Evolutionary conservation across 768 basidiomycete genomes (phyloP), one percentile per base, ranked within the genome.

Genomic region (Ephemerocybe angulata): DNA sequence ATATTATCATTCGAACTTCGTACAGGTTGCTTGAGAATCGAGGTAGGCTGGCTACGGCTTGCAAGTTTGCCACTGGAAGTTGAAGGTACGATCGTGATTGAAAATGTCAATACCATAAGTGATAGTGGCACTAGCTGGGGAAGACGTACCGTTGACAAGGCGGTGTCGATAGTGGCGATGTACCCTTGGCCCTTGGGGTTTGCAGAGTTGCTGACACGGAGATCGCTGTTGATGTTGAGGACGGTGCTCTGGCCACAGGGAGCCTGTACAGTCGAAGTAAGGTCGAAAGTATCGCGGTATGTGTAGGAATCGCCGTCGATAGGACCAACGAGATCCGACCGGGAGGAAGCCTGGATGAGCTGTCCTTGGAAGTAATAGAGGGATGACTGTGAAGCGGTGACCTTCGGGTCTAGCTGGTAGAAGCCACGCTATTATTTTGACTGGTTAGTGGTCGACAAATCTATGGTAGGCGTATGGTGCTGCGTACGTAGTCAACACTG

Each of bases 301-400:
- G 61, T 62, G 53, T 63, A 66, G 42, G 62, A 19, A 21, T 38
- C 50, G 56, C 62, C 60, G 22, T 35, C 37, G 22, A 63, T 55
- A 30, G 64, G 58, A n/a, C 64, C 59, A 21, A 55, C 51, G 27
- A 60, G 55, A 47, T 54, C 50, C 21, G 62, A 63, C 52, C 56
- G 64, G 1, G 62, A 60, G 17, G 61, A 60, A 22, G 61, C 57
- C 60, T 35, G 15, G 17, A 28, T 17, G 35, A 63, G 31, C 44
- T 61, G 56, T 42, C 64, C 62, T 52, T 63, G 64, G 61, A 62
- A 63, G 59, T 63, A 66, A 30, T 66, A 66, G 24, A 61, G 58
- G 17, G 62, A 60, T 43, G 62, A 58, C 47, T 66, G 65, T 2
- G 60, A 29, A n/a, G 65, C 62, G 19, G 63, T 62, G 1, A 63